A percentile compares a stretch with the other conserved stretches of the same genome.
phyloP scores from a whole-genome alignment of 352 stramenopile genomes.

The Pythium graminicola region DNA sequence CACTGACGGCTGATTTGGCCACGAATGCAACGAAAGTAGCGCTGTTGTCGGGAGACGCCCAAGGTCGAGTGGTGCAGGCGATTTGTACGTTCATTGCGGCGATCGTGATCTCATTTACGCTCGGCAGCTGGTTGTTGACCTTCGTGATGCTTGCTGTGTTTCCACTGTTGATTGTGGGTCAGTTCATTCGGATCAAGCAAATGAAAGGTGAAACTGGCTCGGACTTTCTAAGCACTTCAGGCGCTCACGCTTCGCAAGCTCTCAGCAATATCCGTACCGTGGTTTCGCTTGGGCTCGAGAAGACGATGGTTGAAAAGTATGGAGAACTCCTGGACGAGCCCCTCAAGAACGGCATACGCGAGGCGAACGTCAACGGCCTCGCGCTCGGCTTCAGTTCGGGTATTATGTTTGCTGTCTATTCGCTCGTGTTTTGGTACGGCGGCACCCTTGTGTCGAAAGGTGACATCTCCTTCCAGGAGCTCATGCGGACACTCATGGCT shows the following conservation, averaged over 20 bases:
- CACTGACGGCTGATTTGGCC: conserved; percentile 37
- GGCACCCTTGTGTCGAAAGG: conserved; percentile 31
- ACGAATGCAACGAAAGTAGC: conserved; percentile 42
- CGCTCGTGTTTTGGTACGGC: conserved; percentile 23
- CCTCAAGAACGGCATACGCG: conserved; percentile 17
- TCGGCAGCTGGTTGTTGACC: conserved; percentile 49
- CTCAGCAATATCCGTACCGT: conserved; percentile 41
- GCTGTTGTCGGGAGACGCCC: conserved; percentile 38
- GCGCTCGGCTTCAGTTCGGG: conserved; percentile 58
- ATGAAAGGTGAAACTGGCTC: conserved; percentile 18
- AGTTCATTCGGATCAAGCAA: conserved; percentile 22
- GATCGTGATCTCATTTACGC: conserved; percentile 44
- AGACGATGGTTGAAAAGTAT: conserved; percentile 14
- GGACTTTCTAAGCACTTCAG: conserved; percentile 23
- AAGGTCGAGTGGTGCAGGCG: conserved; percentile 38
- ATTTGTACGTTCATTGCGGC: conserved; percentile 38
- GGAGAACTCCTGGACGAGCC: conserved; percentile 7
- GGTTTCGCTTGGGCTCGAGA: conserved; percentile 32
- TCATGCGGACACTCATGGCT: conserved; percentile 34
- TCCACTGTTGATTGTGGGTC: conserved; percentile 40
- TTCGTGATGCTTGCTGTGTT: conserved; percentile 55
- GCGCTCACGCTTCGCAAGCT: conserved; percentile 31
- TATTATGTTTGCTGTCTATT: conserved; percentile 23
- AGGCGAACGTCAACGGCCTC: conserved; percentile 27
- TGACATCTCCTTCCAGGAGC: conserved; percentile 31